Conservation (phyloP, 2,329 filamentous ascomycete genomes). For the Nemania sp. region DNA sequence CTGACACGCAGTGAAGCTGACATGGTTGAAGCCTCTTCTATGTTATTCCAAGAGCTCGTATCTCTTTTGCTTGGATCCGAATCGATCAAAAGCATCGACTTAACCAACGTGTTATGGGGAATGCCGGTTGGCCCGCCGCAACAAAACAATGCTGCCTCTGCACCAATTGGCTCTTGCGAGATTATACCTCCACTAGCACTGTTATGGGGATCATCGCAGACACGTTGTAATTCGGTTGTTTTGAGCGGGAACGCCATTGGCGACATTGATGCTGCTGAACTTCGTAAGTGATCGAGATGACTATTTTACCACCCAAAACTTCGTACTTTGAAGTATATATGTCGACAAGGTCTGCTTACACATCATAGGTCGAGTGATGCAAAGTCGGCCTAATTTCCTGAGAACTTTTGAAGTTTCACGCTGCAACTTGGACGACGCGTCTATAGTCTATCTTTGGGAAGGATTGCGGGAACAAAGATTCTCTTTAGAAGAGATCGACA, state of each 20-base stretch:
- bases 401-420: slow-evolving; percentile 54
- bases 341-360: slow-evolving; percentile 9
- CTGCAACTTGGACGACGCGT: slow-evolving; percentile 55
- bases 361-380: slow-evolving; percentile 33
- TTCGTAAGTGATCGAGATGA: slow-evolving; percentile 45
- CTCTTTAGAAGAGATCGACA: slow-evolving; percentile 52
- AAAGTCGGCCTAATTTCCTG: slow-evolving; percentile 43
- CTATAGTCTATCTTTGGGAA: slow-evolving; percentile 52
- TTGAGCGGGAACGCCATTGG: slow-evolving; percentile 55
- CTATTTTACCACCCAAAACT: too few species aligned
- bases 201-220: slow-evolving; percentile 51
- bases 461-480: slow-evolving; percentile 50
- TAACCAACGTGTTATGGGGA: slow-evolving; percentile 47
- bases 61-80: slow-evolving; percentile 59
- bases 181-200: slow-evolving; percentile 54
- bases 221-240: slow-evolving; percentile 54
- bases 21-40: slow-evolving; percentile 51
- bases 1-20: slow-evolving; percentile 53
- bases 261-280: slow-evolving; percentile 50
- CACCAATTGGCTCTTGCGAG: slow-evolving; percentile 39
- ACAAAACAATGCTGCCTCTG: slow-evolving; percentile 6
- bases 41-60: slow-evolving; percentile 60
- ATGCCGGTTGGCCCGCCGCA: slow-evolving; percentile 30
- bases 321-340: neutral
- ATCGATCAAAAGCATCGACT: slow-evolving; percentile 57